Evolutionary conservation across 805 yeast genomes (phyloP).

Genomic region (Yarrowia osloensis): DNA sequence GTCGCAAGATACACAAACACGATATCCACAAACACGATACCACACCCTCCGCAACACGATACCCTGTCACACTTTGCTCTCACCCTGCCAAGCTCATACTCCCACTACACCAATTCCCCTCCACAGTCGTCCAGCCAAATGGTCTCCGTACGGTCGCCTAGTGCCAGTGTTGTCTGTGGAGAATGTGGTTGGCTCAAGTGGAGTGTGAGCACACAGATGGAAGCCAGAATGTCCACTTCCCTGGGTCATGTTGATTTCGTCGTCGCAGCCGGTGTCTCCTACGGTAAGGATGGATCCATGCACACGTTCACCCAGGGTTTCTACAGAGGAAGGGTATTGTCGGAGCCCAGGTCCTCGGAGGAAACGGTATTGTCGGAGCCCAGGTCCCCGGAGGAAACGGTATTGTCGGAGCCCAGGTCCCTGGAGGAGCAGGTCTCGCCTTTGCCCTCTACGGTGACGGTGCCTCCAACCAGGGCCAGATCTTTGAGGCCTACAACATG

Average conservation of each 20-base stretch:
- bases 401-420: conserved; percentile 99
- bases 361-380: too few relatives aligned
- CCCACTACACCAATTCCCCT: too few relatives aligned
- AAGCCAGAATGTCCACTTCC: too few relatives aligned
- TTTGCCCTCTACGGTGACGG: conserved; percentile 97
- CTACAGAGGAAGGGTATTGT: conserved; percentile 99
- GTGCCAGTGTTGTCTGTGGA: not conserved
- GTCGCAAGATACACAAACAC: too few relatives aligned
- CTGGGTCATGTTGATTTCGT: conserved; percentile 81
- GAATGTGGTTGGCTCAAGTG: too few relatives aligned
- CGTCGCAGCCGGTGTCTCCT: conserved; percentile 94
- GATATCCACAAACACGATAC: too few relatives aligned
- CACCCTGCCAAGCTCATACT: too few relatives aligned
- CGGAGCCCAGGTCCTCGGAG: too few relatives aligned
- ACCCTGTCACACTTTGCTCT: too few relatives aligned
- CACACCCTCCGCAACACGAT: too few relatives aligned
- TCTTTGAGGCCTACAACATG: conserved; percentile 96
- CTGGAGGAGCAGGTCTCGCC: conserved; percentile 97
- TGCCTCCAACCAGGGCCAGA: conserved; percentile 99
- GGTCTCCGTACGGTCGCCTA: not conserved
- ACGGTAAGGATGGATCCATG: conserved; percentile 99
- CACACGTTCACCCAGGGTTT: conserved; percentile 95
- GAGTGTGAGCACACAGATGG: too few relatives aligned
- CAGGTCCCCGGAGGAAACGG: too few relatives aligned
- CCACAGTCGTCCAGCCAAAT: not conserved